Conservation (phyloP, 495 filamentous ascomycete genomes). For the Wilcoxina mikolae region DNA sequence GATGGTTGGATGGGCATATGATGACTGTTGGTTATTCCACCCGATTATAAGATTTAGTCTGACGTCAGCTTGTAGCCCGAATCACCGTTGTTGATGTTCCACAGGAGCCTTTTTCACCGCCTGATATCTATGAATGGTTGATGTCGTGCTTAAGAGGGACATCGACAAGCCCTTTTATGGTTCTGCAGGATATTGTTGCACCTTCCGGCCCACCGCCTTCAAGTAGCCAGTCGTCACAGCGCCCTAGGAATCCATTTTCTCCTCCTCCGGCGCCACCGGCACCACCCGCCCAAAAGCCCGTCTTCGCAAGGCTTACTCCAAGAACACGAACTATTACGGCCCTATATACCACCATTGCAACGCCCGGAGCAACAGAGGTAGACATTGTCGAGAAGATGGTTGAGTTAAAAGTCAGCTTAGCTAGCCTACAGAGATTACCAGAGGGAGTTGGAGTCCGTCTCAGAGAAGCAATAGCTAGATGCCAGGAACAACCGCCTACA, state of each 20-base stretch:
- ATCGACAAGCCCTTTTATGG: conserved; percentile 39
- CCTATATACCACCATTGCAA: conserved; percentile 32
- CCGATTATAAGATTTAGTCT: not conserved
- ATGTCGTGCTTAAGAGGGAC: conserved; percentile 46
- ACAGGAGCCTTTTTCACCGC: conserved; percentile 48
- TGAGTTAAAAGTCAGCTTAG: conserved; percentile 40
- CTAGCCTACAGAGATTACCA: conserved; percentile 63
- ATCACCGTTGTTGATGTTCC: conserved; percentile 37
- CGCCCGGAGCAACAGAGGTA: conserved; percentile 30
- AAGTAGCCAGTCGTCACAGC: conserved; percentile 27
- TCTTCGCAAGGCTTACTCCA: conserved; percentile 40
- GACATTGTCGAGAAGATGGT: conserved; percentile 49
- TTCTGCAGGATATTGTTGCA: conserved; percentile 43
- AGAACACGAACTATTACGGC: conserved; percentile 50
- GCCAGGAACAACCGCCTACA: conserved; percentile 64
- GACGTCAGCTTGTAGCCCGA: conserved; percentile 16
- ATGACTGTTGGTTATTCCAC: conserved; percentile 32
- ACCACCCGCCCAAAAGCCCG: conserved; percentile 15
- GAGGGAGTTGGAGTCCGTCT: conserved; percentile 65
- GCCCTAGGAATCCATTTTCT: conserved; percentile 26
- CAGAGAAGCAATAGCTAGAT: conserved; percentile 67
- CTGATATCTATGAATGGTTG: conserved; percentile 51
- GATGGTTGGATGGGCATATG: conserved; percentile 46
- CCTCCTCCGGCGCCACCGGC: conserved; percentile 22
- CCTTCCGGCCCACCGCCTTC: conserved; percentile 31